These are phyloP conservation scores for Solanum hybrid DNA, from an alignment of 305 asterid species.

Conservation along the genomic window DNA sequence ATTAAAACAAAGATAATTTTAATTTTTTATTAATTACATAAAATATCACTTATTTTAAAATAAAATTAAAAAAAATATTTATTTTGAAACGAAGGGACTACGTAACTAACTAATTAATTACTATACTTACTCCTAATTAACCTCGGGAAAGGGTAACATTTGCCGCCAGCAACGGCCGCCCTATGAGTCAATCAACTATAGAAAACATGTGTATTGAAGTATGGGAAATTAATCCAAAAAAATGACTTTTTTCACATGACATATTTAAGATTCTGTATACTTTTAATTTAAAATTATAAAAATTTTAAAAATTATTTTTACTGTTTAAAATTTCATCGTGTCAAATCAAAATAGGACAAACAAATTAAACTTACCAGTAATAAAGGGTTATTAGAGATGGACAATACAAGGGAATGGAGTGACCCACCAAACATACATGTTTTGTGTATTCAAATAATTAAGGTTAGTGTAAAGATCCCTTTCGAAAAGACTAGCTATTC, in stretches of 20 bases:
- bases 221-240: neutral
- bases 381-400: neutral
- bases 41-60: neutral
- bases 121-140: neutral
- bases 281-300: neutral
- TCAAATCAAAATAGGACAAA: neutral
- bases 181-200: neutral
- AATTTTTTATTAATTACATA: neutral
- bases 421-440: neutral
- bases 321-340: neutral
- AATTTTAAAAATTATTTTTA: too few species aligned
- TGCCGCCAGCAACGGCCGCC: conserved; percentile 2
- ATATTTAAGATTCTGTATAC: neutral
- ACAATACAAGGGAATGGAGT: neutral
- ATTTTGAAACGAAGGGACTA: neutral
- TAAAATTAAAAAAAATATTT: too few species aligned
- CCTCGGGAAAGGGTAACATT: neutral
- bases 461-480: neutral
- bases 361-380: neutral
- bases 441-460: neutral
- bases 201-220: neutral
- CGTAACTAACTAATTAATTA: neutral
- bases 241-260: accelerated
- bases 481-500: neutral
- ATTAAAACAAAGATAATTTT: neutral